Conservation (phyloP, 1,139 yeast genomes). For the Starmera stellimalicola region DNA sequence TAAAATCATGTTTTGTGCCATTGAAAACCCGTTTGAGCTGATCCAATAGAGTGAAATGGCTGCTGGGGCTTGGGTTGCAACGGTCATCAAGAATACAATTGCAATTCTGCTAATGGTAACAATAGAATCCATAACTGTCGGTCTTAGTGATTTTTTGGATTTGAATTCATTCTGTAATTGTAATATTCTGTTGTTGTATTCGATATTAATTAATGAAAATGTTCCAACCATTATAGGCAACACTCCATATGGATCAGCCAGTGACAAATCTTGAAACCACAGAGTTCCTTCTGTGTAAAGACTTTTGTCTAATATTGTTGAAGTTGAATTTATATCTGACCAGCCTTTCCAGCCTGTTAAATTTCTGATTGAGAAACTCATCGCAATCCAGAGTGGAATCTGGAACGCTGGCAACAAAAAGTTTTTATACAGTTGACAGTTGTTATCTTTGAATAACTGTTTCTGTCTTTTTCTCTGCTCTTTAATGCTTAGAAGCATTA, state of each 20-base stretch:
- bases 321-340: slow-evolving; percentile 33
- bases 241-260: slow-evolving; percentile 51
- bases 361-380: slow-evolving; percentile 68
- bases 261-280: slow-evolving; percentile 54
- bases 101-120: slow-evolving; percentile 66
- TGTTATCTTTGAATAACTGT: slow-evolving; percentile 49
- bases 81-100: slow-evolving; percentile 72
- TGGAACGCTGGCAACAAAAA: slow-evolving; percentile 67
- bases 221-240: slow-evolving; percentile 68
- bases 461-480: slow-evolving; percentile 73
- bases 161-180: slow-evolving; percentile 17
- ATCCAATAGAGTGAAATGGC: slow-evolving; percentile 82
- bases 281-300: slow-evolving; percentile 45
- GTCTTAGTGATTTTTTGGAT: slow-evolving; percentile 26
- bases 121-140: slow-evolving; percentile 51
- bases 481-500: slow-evolving; percentile 60
- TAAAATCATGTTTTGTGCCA: slow-evolving; percentile 64
- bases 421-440: slow-evolving; percentile 77
- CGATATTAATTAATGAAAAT: slow-evolving; percentile 65
- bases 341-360: slow-evolving; percentile 16
- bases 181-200: slow-evolving; percentile 61
- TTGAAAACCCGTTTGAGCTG: slow-evolving; percentile 68
- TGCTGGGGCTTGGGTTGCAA: slow-evolving; percentile 78
- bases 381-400: slow-evolving; percentile 78
- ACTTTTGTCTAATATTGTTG: slow-evolving; percentile 40